Base-by-base conservation (phyloP, 805 yeast genomes). In the Suhomyces vadensis region DNA sequence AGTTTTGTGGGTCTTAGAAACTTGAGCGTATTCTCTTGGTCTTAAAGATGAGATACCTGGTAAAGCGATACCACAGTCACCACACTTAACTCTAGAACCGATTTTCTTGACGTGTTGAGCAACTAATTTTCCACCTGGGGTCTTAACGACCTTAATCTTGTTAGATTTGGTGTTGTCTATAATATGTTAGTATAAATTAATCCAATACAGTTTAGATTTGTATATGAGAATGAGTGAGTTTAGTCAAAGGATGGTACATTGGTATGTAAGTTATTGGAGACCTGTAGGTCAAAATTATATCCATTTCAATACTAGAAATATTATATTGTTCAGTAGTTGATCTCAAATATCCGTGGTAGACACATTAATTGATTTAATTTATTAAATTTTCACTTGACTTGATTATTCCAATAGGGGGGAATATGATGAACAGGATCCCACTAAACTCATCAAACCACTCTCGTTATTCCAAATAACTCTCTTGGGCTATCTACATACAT, bases 51-150 rank as follows among this genome's bases (percentile, higher is more conserved):
- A 82, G 71, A 94, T 74, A 81, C 96, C 96, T 59, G 88, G 82
- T 64, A 88, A 82, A 65, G 85, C 83, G 51, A 64, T 64, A 73
- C 91, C 91, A 76, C 87, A 82, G 81, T 85, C 91, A 81, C 91
- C 91, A 81, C 91, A 85, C 74, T 83, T 85, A 71, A 85, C 85
- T 79, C 88, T 83, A 67, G 95, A 73, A 67, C 89, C 96, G 62
- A 70, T 69, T 84, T 90, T 90, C 86, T 88, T 88, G 71, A 89
- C 81, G 82, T 94, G 99, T 78, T 91, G 97, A 72, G 96, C 96
- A 73, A 90, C 85, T 78, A 94, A 85, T 78, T 85, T 86, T 74
- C 98, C 98, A 84, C 99, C 99, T 78, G 99, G 99, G 79, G 99
- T 94, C 88, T 92, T 94, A 68, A 92, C 96, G 78, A 92, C 95